Base-by-base conservation (phyloP, 2,329 filamentous ascomycete species). In the Sporothrix pseudoabietina region DNA sequence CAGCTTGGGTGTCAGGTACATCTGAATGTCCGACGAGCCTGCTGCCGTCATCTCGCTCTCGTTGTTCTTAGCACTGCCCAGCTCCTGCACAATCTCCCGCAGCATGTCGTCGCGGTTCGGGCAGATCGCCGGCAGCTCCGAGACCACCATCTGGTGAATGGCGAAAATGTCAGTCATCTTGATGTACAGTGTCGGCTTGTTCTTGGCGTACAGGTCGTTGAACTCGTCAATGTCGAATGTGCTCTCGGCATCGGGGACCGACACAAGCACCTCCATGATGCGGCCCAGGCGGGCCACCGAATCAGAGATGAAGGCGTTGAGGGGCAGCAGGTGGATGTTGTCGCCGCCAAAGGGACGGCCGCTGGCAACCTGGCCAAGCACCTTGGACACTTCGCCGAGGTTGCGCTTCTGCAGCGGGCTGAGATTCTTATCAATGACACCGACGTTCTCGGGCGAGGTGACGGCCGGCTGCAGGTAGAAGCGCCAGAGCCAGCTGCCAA, bases 141-240 rank as follows among this genome's bases (percentile, higher is more conserved):
- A 87, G 3, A 93, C 91, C 72, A 98, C 88, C 30, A 98, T 87
- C 76, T 91, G 94, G 82, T 99, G 97, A 74, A 99, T 95, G 68
- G 95, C 93, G 81, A 99, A 98, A 73, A 99, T 94, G 80, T 99
- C 96, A 19, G 92, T 89, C 89, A 99, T 95, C 84, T 99, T 99
- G 85, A 99, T 97, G 84, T 98, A 99, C n/a, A 99, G 86, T 0
- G 95, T 98, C 7, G 96, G 96, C 82, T 97, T 97, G 76, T 94
- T 96, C 81, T 97, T 94, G 73, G 95, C 93, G 80, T 98, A 98
- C 7, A 99, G 87, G 79, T 99, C 96, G 80, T 98, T 98, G 88
- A 96, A 99, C 81, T 98, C 96, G 80, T 99, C 96, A 80, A 99
- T 98, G 81, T 98, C 94, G 79, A 98, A 99, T 32, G 96, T 96